phyloP scores from a whole-genome alignment of 2,329 filamentous ascomycete genomes.

The Xylariaceae sp. region DNA sequence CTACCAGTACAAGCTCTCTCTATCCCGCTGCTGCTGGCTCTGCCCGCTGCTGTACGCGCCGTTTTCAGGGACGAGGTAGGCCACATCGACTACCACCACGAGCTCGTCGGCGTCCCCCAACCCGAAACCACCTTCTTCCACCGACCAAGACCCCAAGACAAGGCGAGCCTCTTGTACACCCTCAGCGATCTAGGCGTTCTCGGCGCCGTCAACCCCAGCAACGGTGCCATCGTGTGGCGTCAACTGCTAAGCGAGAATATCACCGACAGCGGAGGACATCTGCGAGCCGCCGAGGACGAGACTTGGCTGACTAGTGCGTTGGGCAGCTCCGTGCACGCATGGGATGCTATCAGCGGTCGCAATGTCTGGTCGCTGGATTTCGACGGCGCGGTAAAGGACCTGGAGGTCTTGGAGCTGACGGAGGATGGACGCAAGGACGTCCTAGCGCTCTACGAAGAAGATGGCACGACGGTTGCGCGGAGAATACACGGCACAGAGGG shows the following conservation, averaged over 20 bases:
- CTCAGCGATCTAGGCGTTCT: constrained; percentile 82
- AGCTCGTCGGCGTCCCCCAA: constrained; percentile 82
- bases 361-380: constrained; percentile 74
- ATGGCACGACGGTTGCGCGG: constrained; percentile 61
- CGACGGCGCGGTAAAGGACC: constrained; percentile 61
- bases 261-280: constrained; percentile 51
- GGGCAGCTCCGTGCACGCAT: constrained; percentile 72
- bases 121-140: constrained; percentile 92
- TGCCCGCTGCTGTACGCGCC: constrained; percentile 60
- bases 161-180: constrained; percentile 88
- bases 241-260: constrained; percentile 66
- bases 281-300: constrained; percentile 78
- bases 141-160: constrained; percentile 77
- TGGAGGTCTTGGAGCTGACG: constrained; percentile 77
- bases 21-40: constrained; percentile 39
- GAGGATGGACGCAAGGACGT: constrained; percentile 68
- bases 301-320: constrained; percentile 75
- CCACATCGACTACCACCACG: constrained; percentile 89
- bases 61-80: constrained; percentile 91
- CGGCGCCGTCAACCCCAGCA: constrained; percentile 86
- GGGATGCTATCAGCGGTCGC: constrained; percentile 82
- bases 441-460: constrained; percentile 67
- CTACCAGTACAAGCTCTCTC: constrained; percentile 32
- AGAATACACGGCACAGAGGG: constrained; percentile 75
- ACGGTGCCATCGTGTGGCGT: constrained; percentile 83